Percentiles rank a stretch among this genome's conserved stretches.
These are phyloP conservation scores for Candida broadrunensis DNA, from an alignment of 805 yeast genomes.

Conservation along the genomic window DNA sequence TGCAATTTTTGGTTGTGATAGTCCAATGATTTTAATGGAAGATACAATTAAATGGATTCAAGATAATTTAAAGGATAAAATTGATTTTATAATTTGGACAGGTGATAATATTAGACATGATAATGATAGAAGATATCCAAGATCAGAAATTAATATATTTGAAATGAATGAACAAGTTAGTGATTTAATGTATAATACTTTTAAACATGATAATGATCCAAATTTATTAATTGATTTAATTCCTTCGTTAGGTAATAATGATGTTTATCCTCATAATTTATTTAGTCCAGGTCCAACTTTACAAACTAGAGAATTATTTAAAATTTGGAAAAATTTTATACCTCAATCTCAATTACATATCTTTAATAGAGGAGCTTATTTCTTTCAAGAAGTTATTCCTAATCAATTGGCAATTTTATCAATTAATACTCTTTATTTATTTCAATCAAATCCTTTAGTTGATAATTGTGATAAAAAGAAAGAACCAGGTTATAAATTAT, in stretches of 20 bases:
- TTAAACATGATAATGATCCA: constrained; percentile 46
- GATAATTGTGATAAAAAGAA: constrained; percentile 71
- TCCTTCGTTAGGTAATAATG: constrained; percentile 83
- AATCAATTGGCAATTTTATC: constrained; percentile 73
- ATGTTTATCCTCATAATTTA: constrained; percentile 84
- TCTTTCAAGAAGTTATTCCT: constrained; percentile 75
- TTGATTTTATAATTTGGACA: constrained; percentile 87
- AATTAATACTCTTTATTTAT: constrained; percentile 73
- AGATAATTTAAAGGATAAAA: constrained; percentile 63
- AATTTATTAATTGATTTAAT: constrained; percentile 47
- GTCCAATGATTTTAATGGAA: constrained; percentile 60
- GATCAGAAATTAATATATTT: constrained; percentile 70
- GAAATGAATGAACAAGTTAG: constrained; percentile 64
- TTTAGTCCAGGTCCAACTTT: constrained; percentile 87
- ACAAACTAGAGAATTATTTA: constrained; percentile 74
- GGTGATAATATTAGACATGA: constrained; percentile 89
- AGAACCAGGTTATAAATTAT: constrained; percentile 77
- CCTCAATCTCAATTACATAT: constrained; percentile 77
- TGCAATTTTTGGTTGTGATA: constrained; percentile 74
- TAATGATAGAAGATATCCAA: constrained; percentile 69
- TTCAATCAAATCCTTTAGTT: constrained; percentile 75
- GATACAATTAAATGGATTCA: constrained; percentile 67
- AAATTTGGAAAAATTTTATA: constrained; percentile 69
- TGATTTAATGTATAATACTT: constrained; percentile 47
- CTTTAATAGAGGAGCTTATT: constrained; percentile 74